Percentiles rank a stretch among this genome's conserved stretches.
Conservation (phyloP, 345 rosid genomes). For the Litchi chinensis region DNA sequence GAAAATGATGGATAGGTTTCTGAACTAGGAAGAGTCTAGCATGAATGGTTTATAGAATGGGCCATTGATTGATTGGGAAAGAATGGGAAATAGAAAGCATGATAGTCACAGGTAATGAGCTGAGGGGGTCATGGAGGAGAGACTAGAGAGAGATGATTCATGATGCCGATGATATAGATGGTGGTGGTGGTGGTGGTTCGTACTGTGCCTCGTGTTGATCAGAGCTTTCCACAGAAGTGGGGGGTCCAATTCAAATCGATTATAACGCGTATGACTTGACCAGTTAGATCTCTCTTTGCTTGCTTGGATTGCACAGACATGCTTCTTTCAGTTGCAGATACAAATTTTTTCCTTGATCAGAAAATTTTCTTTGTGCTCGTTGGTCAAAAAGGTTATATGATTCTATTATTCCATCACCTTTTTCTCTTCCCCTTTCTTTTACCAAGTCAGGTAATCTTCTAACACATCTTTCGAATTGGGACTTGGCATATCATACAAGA, state of each 20-base stretch:
- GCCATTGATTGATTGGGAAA: conserved; percentile 37
- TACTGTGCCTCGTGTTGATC: conserved; percentile 24
- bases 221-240: conserved; percentile 21
- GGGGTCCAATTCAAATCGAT: conserved; percentile 40
- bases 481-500: neutral
- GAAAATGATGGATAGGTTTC: conserved; percentile 27
- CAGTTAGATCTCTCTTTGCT: conserved; percentile 15
- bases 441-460: conserved; percentile 23
- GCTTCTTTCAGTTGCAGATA: conserved; percentile 11
- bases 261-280: conserved; percentile 32
- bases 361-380: neutral
- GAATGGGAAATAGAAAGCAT: conserved; percentile 25
- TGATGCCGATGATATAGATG: neutral
- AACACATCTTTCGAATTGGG: neutral
- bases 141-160: neutral
- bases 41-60: conserved; percentile 21
- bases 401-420: neutral
- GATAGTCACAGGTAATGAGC: conserved; percentile 30
- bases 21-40: conserved; percentile 27
- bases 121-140: conserved; percentile 23
- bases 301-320: conserved; percentile 39
- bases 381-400: conserved; percentile 25
- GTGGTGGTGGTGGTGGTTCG: conserved; percentile 28
- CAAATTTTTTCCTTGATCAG: conserved; percentile 9
- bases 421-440: conserved; percentile 16